Percentiles rank a stretch among this genome's conserved stretches.
Evolutionary conservation across 495 filamentous ascomycete species (phyloP).

Genomic region (Ascobolus immersus): DNA sequence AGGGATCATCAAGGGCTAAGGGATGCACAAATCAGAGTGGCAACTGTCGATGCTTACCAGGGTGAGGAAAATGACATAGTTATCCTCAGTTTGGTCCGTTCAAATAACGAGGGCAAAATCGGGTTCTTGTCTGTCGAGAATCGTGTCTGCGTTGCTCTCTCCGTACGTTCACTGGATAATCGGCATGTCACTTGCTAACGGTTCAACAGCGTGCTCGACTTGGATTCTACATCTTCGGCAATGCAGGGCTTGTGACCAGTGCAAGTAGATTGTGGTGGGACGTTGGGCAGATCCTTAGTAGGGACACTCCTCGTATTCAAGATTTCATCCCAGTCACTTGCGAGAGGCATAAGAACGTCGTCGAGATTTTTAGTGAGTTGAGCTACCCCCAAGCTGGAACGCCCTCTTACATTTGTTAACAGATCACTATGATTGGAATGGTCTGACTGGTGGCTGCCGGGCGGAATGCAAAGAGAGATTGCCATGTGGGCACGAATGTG

Average conservation of each 20-base stretch:
- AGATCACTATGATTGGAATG: conserved; percentile 24
- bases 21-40: conserved; percentile 33
- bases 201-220: conserved; percentile 60
- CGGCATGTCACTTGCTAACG: too few relatives aligned
- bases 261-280: conserved; percentile 18
- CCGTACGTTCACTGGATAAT: too few relatives aligned
- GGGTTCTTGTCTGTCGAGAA: conserved; percentile 30
- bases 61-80: conserved; percentile 83
- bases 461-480: conserved; percentile 22
- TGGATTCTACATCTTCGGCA: conserved; percentile 76
- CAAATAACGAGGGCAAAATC: conserved; percentile 21
- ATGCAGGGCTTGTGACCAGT: conserved; percentile 29
- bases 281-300: conserved; percentile 10
- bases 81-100: conserved; percentile 62
- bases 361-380: conserved; percentile 19
- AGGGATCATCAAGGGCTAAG: conserved; percentile 25
- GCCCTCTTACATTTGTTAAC: conserved; percentile 20
- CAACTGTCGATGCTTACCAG: conserved; percentile 80
- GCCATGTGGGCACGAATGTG: conserved; percentile 25
- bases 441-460: conserved; percentile 34
- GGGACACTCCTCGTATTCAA: conserved; percentile 10
- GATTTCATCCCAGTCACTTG: conserved; percentile 20
- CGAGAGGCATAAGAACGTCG: conserved; percentile 15
- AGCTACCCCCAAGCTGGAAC: conserved; percentile 17
- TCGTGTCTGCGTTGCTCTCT: conserved; percentile 67